These are phyloP conservation scores for Chrysopogon serrulatus DNA, from an alignment of 176 grass and related monocot species.

Conservation along the genomic window DNA sequence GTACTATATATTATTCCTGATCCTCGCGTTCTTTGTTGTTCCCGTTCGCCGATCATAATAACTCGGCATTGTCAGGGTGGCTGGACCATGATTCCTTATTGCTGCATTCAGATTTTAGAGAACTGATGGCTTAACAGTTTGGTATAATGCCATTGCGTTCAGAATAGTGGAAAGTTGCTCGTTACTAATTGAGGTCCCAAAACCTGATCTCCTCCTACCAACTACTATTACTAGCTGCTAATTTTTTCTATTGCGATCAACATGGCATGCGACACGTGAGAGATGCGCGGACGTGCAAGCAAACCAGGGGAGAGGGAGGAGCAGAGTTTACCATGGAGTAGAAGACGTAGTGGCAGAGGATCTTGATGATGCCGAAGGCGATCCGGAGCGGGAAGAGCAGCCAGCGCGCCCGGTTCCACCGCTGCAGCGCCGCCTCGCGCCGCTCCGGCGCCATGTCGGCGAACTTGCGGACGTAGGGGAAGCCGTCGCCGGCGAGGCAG, in stretches of 20 bases:
- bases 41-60: background rate
- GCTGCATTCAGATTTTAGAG: background rate
- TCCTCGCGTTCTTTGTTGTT: background rate
- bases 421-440: slow-evolving; percentile 50
- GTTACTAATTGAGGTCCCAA: background rate
- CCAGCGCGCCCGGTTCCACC: slow-evolving; percentile 50
- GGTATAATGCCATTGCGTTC: background rate
- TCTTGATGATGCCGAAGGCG: slow-evolving; percentile 58
- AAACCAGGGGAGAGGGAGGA: background rate
- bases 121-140: background rate
- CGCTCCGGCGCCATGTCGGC: slow-evolving; percentile 54
- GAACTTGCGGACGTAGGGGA: slow-evolving; percentile 64
- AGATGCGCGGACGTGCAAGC: background rate
- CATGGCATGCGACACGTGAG: background rate
- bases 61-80: background rate
- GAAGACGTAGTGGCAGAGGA: slow-evolving; percentile 62
- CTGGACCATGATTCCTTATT: background rate
- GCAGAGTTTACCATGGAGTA: slow-evolving; percentile 51
- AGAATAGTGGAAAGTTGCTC: background rate
- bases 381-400: slow-evolving; percentile 55
- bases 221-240: background rate
- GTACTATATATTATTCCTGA: background rate
- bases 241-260: background rate
- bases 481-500: slow-evolving; percentile 21
- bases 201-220: background rate